Evolutionary conservation across 495 filamentous ascomycete species (phyloP).

Genomic region (Penicillium mononematosum): DNA sequence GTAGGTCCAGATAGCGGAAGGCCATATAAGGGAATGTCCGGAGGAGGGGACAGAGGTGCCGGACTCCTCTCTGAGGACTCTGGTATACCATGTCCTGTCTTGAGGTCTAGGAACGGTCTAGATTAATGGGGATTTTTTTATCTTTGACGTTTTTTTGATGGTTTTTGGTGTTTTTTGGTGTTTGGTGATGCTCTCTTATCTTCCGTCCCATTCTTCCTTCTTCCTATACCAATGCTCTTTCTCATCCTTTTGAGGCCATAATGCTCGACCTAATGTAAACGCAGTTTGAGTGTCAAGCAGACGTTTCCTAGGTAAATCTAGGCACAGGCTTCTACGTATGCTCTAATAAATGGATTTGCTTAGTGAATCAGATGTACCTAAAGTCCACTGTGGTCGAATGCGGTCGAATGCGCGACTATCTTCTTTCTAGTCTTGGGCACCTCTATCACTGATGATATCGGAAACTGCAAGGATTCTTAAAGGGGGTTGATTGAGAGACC

Average conservation of each 20-base stretch:
- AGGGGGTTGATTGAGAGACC: neutral
- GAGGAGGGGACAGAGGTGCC: neutral
- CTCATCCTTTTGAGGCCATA: too few species aligned
- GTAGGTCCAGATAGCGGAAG: too few species aligned
- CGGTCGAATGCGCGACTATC: neutral
- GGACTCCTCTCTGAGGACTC: neutral
- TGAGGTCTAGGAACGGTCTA: neutral
- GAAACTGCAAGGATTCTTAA: neutral
- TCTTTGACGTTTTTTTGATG: too few species aligned
- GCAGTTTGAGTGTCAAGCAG: neutral
- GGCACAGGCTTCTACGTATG: neutral
- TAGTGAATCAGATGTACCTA: neutral
- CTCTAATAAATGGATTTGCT: neutral
- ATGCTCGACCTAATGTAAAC: neutral
- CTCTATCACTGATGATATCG: neutral
- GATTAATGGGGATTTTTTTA: neutral
- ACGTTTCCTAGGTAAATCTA: neutral
- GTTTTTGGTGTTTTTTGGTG: too few species aligned
- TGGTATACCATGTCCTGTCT: neutral
- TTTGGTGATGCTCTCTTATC: too few species aligned
- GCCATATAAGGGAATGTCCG: neutral
- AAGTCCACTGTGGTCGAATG: neutral
- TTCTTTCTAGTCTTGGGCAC: neutral
- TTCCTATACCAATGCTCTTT: too few species aligned
- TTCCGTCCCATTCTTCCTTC: too few species aligned